Percentiles rank a stretch among this genome's conserved stretches.
phyloP scores from a whole-genome alignment of 1,284 basidiomycete species.

The Naganishia liquefaciens region DNA sequence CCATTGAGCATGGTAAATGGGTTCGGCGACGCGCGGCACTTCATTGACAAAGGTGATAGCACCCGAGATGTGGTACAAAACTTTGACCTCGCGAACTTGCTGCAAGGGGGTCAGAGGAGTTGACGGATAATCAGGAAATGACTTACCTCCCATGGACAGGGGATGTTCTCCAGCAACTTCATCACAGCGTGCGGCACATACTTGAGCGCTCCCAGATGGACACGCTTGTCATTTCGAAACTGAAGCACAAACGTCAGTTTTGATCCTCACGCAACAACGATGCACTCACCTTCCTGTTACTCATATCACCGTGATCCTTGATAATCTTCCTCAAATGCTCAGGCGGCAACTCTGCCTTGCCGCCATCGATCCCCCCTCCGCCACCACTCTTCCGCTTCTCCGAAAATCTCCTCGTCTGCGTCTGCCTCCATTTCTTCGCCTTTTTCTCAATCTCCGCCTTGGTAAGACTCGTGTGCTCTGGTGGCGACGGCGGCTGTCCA shows the following conservation, averaged over 20 bases:
- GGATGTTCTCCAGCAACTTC: conserved; percentile 98
- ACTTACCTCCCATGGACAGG: conserved; percentile 87
- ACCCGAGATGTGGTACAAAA: conserved; percentile 97
- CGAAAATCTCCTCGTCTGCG: conserved; percentile 47
- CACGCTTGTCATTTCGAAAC: conserved; percentile 98
- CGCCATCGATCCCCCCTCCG: conserved; percentile 54
- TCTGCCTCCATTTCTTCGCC: conserved; percentile 53
- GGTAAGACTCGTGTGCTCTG: conserved; percentile 47
- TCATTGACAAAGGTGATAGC: conserved; percentile 99
- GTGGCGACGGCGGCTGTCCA: conserved; percentile 9
- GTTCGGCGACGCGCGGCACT: conserved; percentile 93
- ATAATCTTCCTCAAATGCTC: conserved; percentile 98
- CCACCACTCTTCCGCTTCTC: conserved; percentile 52
- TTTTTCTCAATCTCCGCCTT: conserved; percentile 54
- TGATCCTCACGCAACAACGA: conserved; percentile 36
- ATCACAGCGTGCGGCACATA: conserved; percentile 99
- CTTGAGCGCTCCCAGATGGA: conserved; percentile 95
- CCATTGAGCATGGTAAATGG: conserved; percentile 99
- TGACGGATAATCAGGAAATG: neutral
- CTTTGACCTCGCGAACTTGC: conserved; percentile 95
- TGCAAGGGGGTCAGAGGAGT: conserved; percentile 31
- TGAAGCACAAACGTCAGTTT: conserved; percentile 46
- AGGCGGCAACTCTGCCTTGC: conserved; percentile 55
- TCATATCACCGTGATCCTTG: conserved; percentile 97
- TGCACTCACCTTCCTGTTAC: conserved; percentile 67